Percentiles rank a stretch among this genome's conserved stretches.
Evolutionary conservation across 192 early-diverging fungal genomes (phyloP).

Genomic region (Dimargaris cristalligena): DNA sequence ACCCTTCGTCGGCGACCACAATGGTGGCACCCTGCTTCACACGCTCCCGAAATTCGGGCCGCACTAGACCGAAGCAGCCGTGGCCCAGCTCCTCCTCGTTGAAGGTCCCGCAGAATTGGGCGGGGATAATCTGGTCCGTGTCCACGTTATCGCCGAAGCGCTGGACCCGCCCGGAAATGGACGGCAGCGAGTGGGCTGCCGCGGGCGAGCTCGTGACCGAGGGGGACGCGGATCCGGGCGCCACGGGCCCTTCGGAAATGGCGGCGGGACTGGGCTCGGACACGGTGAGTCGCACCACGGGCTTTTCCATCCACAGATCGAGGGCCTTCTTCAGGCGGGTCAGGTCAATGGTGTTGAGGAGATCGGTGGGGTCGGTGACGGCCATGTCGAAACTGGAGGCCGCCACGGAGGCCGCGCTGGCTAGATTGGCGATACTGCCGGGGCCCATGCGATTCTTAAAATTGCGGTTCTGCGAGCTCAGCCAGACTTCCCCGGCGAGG

Average conservation of each 20-base stretch:
- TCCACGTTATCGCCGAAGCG: constrained; percentile 60
- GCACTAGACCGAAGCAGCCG: constrained; percentile 52
- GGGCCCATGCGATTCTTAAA: constrained; percentile 75
- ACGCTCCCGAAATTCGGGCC: constrained; percentile 53
- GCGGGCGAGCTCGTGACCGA: constrained; percentile 1
- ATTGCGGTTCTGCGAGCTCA: constrained; percentile 71
- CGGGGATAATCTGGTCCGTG: constrained; percentile 65
- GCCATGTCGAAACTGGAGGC: constrained; percentile 63
- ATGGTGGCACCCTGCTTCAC: constrained; percentile 44
- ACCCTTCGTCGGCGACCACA: constrained; percentile 53
- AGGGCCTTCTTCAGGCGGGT: constrained; percentile 40
- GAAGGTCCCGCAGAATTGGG: constrained; percentile 52
- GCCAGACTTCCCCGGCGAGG: constrained; percentile 63
- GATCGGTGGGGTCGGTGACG: constrained; percentile 45
- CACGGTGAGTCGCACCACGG: constrained; percentile 31
- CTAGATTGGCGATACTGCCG: constrained; percentile 60
- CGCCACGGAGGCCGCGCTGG: constrained; percentile 64
- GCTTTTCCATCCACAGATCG: constrained; percentile 48
- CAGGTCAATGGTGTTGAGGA: constrained; percentile 46
- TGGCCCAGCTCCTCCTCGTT: constrained; percentile 51
- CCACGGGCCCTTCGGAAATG: constrained; percentile 23
- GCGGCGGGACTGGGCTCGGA: constrained; percentile 45
- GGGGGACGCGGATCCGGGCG: constrained; percentile 8
- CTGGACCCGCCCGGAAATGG: constrained; percentile 48
- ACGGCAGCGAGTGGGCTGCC: constrained; percentile 16